A percentile compares a stretch with the other conserved stretches of the same genome.
phyloP scores from a whole-genome alignment of 148 eudicot genomes.

The Diospyros kaki region DNA sequence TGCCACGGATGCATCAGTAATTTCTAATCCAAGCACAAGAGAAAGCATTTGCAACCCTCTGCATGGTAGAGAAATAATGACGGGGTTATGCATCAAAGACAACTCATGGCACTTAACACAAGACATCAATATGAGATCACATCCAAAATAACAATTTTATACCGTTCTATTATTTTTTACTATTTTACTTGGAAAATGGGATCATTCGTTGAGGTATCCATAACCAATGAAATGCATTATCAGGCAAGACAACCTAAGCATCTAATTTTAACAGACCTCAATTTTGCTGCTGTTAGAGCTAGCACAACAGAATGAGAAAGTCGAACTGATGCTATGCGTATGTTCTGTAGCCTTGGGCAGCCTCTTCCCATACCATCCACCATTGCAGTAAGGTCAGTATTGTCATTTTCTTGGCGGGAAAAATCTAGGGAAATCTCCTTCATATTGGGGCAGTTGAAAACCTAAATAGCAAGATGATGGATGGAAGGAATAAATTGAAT shows the following conservation, averaged over 20 bases:
- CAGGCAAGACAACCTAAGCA: neutral
- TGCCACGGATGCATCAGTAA: conserved; percentile 93
- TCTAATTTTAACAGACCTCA: conserved; percentile 48
- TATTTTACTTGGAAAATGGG: neutral
- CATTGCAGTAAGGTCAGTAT: conserved; percentile 61
- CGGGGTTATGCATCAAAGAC: no score
- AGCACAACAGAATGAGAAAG: conserved; percentile 77
- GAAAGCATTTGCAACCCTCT: conserved; percentile 93
- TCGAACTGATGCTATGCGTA: conserved; percentile 71
- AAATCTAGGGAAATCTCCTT: conserved; percentile 78
- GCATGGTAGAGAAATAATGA: conserved; percentile 11
- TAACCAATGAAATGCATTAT: neutral
- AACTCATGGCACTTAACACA: neutral
- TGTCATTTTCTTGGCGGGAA: conserved; percentile 67
- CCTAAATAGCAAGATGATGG: conserved; percentile 32
- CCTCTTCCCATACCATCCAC: conserved; percentile 67
- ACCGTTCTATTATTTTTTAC: neutral
- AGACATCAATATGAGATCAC: neutral
- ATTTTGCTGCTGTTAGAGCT: conserved; percentile 72
- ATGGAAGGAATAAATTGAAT: neutral
- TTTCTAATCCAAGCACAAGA: conserved; percentile 66
- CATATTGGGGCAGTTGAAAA: conserved; percentile 78
- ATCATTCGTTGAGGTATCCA: neutral
- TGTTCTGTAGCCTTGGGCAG: conserved; percentile 77
- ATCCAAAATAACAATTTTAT: neutral